phyloP scores from a whole-genome alignment of 1,139 yeast genomes.

The Hyphopichia fennica region DNA sequence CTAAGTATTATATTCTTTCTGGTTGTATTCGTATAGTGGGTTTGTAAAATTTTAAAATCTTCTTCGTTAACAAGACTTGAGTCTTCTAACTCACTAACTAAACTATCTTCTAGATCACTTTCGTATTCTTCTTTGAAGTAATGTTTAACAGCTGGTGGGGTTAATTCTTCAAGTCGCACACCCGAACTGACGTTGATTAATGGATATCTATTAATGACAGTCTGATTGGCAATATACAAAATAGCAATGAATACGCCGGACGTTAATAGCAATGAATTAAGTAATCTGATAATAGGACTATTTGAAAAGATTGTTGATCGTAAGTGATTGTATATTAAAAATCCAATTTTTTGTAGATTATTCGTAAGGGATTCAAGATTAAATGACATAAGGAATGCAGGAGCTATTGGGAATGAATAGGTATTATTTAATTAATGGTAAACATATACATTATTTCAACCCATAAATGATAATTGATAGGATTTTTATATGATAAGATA shows the following conservation, averaged over 20 bases:
- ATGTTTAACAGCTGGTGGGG: background rate
- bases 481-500: too few relatives aligned
- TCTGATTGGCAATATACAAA: background rate
- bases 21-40: background rate
- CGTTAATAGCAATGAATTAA: background rate
- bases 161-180: background rate
- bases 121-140: background rate
- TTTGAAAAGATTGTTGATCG: background rate
- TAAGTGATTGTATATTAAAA: background rate
- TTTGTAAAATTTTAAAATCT: constrained; percentile 1
- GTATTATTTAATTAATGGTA: background rate
- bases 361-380: background rate
- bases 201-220: background rate
- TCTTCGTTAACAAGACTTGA: constrained; percentile 1
- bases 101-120: background rate
- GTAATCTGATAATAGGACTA: background rate
- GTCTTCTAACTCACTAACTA: background rate
- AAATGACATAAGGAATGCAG: background rate
- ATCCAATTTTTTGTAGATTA: background rate
- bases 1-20: background rate
- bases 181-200: background rate
- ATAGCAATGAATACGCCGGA: background rate
- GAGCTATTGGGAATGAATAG: background rate
- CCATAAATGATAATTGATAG: too few relatives aligned
- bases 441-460: background rate